Evolutionary conservation across 352 stramenopile species (phyloP), one percentile per base, ranked within the genome.

Genomic region (Albugo candida): DNA sequence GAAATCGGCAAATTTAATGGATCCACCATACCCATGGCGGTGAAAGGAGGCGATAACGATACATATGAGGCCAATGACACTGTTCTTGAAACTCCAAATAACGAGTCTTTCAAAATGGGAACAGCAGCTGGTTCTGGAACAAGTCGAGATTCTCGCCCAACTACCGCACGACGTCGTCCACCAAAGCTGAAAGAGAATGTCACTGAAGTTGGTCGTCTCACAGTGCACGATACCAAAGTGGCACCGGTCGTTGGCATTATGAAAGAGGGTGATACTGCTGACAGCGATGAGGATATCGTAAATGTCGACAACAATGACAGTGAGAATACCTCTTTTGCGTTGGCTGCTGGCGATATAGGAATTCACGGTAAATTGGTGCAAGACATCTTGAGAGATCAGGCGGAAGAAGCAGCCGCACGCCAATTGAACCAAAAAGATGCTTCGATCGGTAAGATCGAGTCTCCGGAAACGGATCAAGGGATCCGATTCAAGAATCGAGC

Each of bases 101-200:
- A 31, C 24, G 24, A 31, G 24, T 31, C 24, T 31, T 31, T 31
- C 6, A 35, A 18, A 24, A 47, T 55, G 10, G 59, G 71, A 0
- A 84, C 68, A 16, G 78, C 64, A 41, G 62, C 59, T 21, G 64
- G 62, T 4, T 55, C 69, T 10, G 70, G 64, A 17, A 85, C 68
- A 14, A 84, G 70, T 35, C 65, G 71, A 5, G 84, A 64, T 19
- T 78, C 67, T 12, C 75, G 81, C 2, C 83, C 81, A 0, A 92
- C 70, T 11, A 95, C 81, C 8, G 83, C 80, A 17, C 70, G 81
- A n/a, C 71, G 77, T 8, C 67, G 79, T 12, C 81, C 81, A 13
- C 81, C 77, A 24, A 88, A 88, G 58, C 72, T 92, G 36, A 89
- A 92, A 57, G 74, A 89, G 48, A 87, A 91, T 46, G 77, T 84